A percentile compares a stretch with the other conserved stretches of the same genome.
Conservation (phyloP, 768 basidiomycete genomes). For the Lyophyllum decastes region DNA sequence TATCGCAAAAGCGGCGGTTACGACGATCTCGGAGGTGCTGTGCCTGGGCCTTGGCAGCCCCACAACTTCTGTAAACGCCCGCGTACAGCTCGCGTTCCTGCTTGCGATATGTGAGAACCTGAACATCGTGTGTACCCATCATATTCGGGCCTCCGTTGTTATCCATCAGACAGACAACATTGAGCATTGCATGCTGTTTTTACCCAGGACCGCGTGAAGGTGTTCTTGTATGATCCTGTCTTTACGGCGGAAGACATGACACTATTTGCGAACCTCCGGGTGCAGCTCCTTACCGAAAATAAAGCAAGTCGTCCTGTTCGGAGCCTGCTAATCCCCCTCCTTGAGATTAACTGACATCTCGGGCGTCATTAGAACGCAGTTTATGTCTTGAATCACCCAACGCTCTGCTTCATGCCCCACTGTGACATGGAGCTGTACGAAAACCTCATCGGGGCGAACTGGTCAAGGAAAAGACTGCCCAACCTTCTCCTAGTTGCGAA, state of each 20-base stretch:
- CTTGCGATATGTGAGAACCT: slow-evolving; percentile 51
- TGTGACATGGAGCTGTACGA: slow-evolving; percentile 77
- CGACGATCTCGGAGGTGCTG: slow-evolving; percentile 40
- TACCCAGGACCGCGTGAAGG: slow-evolving; percentile 44
- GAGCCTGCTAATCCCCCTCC: no score
- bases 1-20: slow-evolving; percentile 24
- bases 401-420: slow-evolving; percentile 79
- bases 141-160: neutral
- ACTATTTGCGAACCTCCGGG: slow-evolving; percentile 48
- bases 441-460: slow-evolving; percentile 61
- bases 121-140: slow-evolving; percentile 55
- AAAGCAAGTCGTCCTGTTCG: slow-evolving; percentile 42
- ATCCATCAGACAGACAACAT: slow-evolving; percentile 9
- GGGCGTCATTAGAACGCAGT: slow-evolving; percentile 29
- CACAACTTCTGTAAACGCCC: slow-evolving; percentile 57
- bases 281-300: slow-evolving; percentile 41
- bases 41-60: slow-evolving; percentile 81
- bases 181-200: slow-evolving; percentile 11
- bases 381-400: slow-evolving; percentile 42
- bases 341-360: slow-evolving; percentile 1
- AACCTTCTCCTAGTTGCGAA: slow-evolving; percentile 66
- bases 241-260: slow-evolving; percentile 60
- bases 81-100: slow-evolving; percentile 71
- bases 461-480: slow-evolving; percentile 46
- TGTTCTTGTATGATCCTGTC: slow-evolving; percentile 73